Evolutionary conservation across 2,329 filamentous ascomycete genomes (phyloP).

Genomic region (Ilyonectria destructans): DNA sequence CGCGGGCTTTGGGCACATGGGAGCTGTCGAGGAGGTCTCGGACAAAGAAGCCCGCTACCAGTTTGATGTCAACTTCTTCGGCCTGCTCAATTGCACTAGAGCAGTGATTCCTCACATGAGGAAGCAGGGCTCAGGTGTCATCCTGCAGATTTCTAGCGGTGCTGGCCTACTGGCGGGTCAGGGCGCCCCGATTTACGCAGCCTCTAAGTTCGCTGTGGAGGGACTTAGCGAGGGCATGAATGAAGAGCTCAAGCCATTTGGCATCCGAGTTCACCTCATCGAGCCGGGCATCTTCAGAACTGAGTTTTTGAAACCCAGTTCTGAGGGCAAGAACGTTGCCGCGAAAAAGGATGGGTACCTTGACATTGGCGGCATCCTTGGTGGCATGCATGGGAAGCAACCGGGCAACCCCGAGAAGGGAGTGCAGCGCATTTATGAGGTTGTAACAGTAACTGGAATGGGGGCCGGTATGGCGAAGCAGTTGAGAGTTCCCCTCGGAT

Average conservation of each 20-base stretch:
- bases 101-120: conserved; percentile 62
- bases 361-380: conserved; percentile 4
- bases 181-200: conserved; percentile 56
- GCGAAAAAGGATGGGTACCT: conserved; percentile 6
- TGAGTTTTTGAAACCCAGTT: conserved; percentile 52
- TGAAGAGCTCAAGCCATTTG: conserved; percentile 59
- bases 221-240: conserved; percentile 57
- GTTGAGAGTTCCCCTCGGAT: conserved; percentile 9
- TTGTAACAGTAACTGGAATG: conserved; percentile 17
- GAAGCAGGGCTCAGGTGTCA: conserved; percentile 53
- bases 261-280: conserved; percentile 57
- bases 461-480: not conserved
- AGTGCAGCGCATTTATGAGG: conserved; percentile 19
- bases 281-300: conserved; percentile 66
- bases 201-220: conserved; percentile 62
- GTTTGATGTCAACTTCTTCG: conserved; percentile 64
- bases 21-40: conserved; percentile 20
- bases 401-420: conserved; percentile 17
- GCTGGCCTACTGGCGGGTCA: conserved; percentile 54
- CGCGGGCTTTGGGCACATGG: conserved; percentile 18
- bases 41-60: conserved; percentile 32
- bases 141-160: conserved; percentile 60
- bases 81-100: conserved; percentile 58
- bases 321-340: conserved; percentile 16
- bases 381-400: conserved; percentile 12